Conservation (phyloP, 2,329 filamentous ascomycete species). For the Tolypocladium album region DNA sequence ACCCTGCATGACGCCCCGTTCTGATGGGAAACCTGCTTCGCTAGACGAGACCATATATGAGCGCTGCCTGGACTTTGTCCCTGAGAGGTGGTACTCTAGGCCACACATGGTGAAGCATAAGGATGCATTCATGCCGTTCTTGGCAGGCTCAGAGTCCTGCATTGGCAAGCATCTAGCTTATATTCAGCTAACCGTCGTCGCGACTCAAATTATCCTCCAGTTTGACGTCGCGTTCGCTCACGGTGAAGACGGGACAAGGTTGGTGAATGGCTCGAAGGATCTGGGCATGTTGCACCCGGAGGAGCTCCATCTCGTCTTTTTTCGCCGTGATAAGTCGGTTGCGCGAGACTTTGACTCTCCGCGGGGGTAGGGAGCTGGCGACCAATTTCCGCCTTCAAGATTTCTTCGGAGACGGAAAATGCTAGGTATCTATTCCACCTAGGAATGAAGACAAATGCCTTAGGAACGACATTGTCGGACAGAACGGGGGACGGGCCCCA, state of each 20-base stretch:
- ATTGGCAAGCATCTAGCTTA: conserved; percentile 1
- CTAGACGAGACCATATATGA: neutral
- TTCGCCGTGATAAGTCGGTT: neutral
- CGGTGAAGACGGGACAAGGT: neutral
- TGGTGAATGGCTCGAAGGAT: neutral
- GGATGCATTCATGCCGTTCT: conserved; percentile 1
- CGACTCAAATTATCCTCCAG: neutral
- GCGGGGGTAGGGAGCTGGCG: too few relatives aligned
- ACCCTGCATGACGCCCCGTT: neutral
- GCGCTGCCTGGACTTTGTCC: neutral
- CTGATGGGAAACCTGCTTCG: neutral
- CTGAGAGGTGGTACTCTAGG: neutral
- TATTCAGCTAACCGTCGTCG: neutral
- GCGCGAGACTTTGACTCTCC: neutral
- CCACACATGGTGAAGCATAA: conserved; percentile 1
- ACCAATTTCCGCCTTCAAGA: too few relatives aligned
- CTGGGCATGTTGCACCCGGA: neutral
- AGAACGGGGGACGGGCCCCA: too few relatives aligned
- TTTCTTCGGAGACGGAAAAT: too few relatives aligned
- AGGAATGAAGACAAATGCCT: too few relatives aligned
- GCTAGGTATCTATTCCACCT: too few relatives aligned
- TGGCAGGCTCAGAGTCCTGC: conserved; percentile 1
- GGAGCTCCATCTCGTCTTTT: neutral
- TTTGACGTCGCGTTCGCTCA: neutral
- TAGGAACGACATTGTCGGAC: too few relatives aligned